phyloP scores from a whole-genome alignment of 2,329 filamentous ascomycete species.

The Colletotrichum musae region DNA sequence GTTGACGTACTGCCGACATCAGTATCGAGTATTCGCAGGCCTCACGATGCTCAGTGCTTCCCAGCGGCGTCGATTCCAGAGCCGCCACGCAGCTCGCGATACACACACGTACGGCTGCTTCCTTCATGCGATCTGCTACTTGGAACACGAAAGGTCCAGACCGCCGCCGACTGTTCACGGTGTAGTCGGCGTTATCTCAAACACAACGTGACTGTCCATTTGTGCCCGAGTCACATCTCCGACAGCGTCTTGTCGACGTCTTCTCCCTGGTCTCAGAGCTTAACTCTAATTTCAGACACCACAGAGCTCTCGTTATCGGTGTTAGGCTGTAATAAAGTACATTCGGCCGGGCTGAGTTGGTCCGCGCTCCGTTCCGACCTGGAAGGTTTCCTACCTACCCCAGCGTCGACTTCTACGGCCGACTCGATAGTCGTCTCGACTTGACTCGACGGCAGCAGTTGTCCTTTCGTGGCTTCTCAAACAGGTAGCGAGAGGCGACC shows the following conservation, averaged over 20 bases:
- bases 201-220: slow-evolving; percentile 11
- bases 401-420: neutral
- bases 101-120: slow-evolving; percentile 1
- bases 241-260: slow-evolving; percentile 4
- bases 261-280: slow-evolving; percentile 23
- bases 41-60: slow-evolving; percentile 1
- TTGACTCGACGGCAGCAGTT: slow-evolving; percentile 27
- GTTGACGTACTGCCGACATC: slow-evolving; percentile 8
- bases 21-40: slow-evolving; percentile 6
- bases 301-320: slow-evolving; percentile 18
- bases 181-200: slow-evolving; percentile 18
- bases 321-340: slow-evolving; percentile 11
- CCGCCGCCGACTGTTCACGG: slow-evolving; percentile 12
- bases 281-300: slow-evolving; percentile 32
- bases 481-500: slow-evolving; percentile 14
- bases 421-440: slow-evolving; percentile 32
- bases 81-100: neutral
- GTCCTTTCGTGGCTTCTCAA: slow-evolving; percentile 11
- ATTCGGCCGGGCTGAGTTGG: slow-evolving; percentile 25
- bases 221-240: slow-evolving; percentile 16
- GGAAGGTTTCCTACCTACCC: slow-evolving; percentile 5
- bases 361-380: slow-evolving; percentile 20
- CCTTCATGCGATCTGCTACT: slow-evolving; percentile 8
- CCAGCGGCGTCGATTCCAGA: slow-evolving; percentile 1
- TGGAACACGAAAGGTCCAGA: slow-evolving; percentile 1